Conservation (phyloP, 495 filamentous ascomycete genomes). For the Terfezia boudieri region DNA sequence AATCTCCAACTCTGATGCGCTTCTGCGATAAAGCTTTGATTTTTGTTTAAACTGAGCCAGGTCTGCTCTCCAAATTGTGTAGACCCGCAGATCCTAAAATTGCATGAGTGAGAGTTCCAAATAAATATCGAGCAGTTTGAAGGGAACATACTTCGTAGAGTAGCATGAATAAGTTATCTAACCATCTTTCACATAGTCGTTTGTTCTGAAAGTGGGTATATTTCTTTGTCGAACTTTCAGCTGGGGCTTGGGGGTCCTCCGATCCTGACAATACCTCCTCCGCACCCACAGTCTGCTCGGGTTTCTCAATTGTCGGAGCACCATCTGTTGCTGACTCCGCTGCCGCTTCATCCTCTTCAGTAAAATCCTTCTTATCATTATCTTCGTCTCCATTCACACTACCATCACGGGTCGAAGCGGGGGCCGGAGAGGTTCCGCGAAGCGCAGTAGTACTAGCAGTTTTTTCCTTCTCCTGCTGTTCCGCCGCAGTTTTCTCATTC, state of each 20-base stretch:
- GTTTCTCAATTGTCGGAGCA: conserved; percentile 42
- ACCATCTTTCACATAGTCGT: conserved; percentile 87
- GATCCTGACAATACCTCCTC: conserved; percentile 41
- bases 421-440: conserved; percentile 32
- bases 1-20: conserved; percentile 93
- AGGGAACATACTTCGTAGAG: conserved; percentile 44
- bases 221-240: conserved; percentile 29
- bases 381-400: conserved; percentile 17
- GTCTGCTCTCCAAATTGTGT: conserved; percentile 97
- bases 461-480: conserved; percentile 21
- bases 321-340: conserved; percentile 23
- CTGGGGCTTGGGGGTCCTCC: conserved; percentile 15
- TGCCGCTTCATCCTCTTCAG: conserved; percentile 18
- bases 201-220: conserved; percentile 70
- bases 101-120: neutral
- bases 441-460: conserved; percentile 52
- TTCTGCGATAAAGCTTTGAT: conserved; percentile 81
- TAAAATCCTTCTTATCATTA: conserved; percentile 26
- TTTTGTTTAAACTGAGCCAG: conserved; percentile 83
- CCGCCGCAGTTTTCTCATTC: conserved; percentile 44
- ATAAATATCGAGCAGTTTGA: neutral
- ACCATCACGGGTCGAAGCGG: conserved; percentile 39
- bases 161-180: conserved; percentile 98
- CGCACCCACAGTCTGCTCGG: conserved; percentile 58
- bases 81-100: conserved; percentile 59